Evolutionary conservation across 2,329 filamentous ascomycete species (phyloP), one percentile per base, ranked within the genome.

Genomic region (Botrytis cinerea): DNA sequence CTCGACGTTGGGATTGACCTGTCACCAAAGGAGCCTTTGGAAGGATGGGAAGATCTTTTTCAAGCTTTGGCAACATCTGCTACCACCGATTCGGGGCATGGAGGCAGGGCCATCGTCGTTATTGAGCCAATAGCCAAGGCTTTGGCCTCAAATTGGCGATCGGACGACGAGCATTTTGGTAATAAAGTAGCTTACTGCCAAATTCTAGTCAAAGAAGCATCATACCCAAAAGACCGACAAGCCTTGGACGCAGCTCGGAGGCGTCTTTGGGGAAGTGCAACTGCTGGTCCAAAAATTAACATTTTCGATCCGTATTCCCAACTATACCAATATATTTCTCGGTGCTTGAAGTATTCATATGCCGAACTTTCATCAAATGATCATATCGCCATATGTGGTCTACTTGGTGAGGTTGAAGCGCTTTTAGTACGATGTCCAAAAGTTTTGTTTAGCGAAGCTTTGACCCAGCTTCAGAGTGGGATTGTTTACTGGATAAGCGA

Each of bases 51-150:
- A 68, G 74, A 84, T 0, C 83, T 95, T 0, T 89, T 93, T 70
- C 83, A 87, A 14, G 81, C 85, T 0, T 82, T 93, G 14, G 83
- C 87, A 4, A 82, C 85, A 14, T 87, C 88, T 70, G 87, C 91
- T 10, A 86, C 85, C 28, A 83, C 86, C 20, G 90, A 93, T 75
- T 87, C 88, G 70, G 92, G 93, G 4, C 90, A 93, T 75, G 87
- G 88, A 25, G 91, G 89, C 9, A 86, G 91, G 59, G 88, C 90
- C 8, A 84, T 92, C 68, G 87, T 88, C 38, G 85, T 94, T 1
- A 84, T 95, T 57, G 93, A 97, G 75, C 92, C 91, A 1, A 78
- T 96, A 5, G 88, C 92, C 0, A 90, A 88, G 76, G 78, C 82
- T 1, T 76, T 92, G 7, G 78, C 68, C 6, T 84, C 54, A 84